Percentiles rank a stretch among this genome's conserved stretches.
phyloP scores from a whole-genome alignment of 345 rosid genomes.

The Triadica sebifera region DNA sequence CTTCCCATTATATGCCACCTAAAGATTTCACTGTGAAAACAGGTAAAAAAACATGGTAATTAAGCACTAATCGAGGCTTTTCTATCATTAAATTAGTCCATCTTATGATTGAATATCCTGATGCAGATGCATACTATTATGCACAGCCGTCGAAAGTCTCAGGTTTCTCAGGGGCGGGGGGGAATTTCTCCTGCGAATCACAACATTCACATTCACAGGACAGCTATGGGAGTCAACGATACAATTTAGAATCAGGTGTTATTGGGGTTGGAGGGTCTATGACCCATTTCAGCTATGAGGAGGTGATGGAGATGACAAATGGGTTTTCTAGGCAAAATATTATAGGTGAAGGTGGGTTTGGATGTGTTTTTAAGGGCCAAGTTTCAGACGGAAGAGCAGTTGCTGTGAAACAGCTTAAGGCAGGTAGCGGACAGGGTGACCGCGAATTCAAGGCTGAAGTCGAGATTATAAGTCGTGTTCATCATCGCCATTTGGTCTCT shows the following conservation, averaged over 20 bases:
- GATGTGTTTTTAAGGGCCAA: slow-evolving; percentile 75
- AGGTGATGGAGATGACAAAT: slow-evolving; percentile 73
- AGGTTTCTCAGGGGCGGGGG: slow-evolving; percentile 35
- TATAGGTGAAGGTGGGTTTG: slow-evolving; percentile 95
- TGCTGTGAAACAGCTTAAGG: slow-evolving; percentile 93
- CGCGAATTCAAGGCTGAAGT: slow-evolving; percentile 94
- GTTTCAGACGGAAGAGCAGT: slow-evolving; percentile 53
- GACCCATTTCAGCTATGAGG: slow-evolving; percentile 64
- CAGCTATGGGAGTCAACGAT: slow-evolving; percentile 49
- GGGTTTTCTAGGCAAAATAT: slow-evolving; percentile 71
- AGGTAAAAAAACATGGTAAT: slow-evolving; percentile 35
- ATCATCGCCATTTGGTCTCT: slow-evolving; percentile 91
- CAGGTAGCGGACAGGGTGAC: slow-evolving; percentile 96
- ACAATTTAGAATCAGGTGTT: slow-evolving; percentile 44
- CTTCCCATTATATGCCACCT: slow-evolving; percentile 45
- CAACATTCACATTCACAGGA: slow-evolving; percentile 36
- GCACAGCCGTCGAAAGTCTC: slow-evolving; percentile 35
- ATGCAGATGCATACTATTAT: slow-evolving; percentile 54
- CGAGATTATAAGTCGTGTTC: slow-evolving; percentile 93
- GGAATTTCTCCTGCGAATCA: slow-evolving; percentile 39
- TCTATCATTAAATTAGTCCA: neutral
- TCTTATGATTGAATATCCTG: neutral
- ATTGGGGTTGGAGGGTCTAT: slow-evolving; percentile 50
- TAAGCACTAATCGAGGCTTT: neutral
- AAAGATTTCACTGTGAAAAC: slow-evolving; percentile 40